phyloP scores from a whole-genome alignment of 257 asterid species.

The Solanum sejunctum region DNA sequence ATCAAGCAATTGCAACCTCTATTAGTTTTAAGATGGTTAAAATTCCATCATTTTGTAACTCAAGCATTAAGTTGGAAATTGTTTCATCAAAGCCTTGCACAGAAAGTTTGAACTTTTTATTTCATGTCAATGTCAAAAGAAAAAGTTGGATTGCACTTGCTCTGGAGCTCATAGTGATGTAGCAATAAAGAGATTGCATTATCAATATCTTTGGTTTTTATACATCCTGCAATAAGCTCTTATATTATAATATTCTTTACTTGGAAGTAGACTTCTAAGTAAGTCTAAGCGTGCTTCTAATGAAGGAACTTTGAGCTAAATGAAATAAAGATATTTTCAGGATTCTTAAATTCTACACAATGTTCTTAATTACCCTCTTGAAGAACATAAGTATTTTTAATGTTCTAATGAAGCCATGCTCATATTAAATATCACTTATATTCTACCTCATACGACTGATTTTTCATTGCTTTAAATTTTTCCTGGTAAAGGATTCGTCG shows the following conservation, averaged over 20 bases:
- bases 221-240: not conserved
- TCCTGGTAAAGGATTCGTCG: not conserved
- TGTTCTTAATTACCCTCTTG: not conserved
- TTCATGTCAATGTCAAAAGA: not conserved
- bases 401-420: not conserved
- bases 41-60: no score
- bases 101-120: not conserved
- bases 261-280: not conserved
- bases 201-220: not conserved
- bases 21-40: no score
- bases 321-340: not conserved
- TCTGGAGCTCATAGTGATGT: not conserved
- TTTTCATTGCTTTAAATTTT: not conserved
- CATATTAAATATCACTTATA: not conserved
- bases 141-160: not conserved
- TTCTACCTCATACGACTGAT: not conserved
- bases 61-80: no score
- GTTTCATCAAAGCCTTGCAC: no score
- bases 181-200: not conserved
- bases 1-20: no score
- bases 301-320: not conserved
- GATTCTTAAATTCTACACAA: not conserved
- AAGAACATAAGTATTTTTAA: not conserved
- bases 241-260: not conserved
- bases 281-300: not conserved